phyloP scores from a whole-genome alignment of 2,329 filamentous ascomycete genomes.

The Cephalotrichum gorgonifer region DNA sequence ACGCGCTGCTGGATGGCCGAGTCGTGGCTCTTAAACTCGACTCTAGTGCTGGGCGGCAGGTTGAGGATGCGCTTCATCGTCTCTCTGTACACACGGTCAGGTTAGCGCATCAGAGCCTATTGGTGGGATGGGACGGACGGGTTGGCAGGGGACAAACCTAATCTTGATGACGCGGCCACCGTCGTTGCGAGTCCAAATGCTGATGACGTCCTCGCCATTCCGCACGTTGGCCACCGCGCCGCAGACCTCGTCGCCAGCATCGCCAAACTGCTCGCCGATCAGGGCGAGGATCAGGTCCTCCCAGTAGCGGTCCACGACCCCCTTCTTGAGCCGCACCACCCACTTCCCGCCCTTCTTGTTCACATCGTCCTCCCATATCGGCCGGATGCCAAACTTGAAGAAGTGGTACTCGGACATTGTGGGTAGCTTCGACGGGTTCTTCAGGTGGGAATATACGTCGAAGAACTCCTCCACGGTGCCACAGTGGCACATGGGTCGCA shows the following conservation, averaged over 20 bases:
- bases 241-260: slow-evolving; percentile 88
- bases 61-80: slow-evolving; percentile 84
- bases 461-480: slow-evolving; percentile 85
- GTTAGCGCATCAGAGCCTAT: background rate
- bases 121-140: background rate
- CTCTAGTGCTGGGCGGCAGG: slow-evolving; percentile 78
- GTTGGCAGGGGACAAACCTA: slow-evolving; percentile 51
- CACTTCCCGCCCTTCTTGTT: slow-evolving; percentile 96
- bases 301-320: slow-evolving; percentile 93
- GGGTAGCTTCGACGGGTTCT: slow-evolving; percentile 76
- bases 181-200: slow-evolving; percentile 93
- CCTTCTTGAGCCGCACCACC: slow-evolving; percentile 95
- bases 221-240: slow-evolving; percentile 89
- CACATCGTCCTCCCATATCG: slow-evolving; percentile 97
- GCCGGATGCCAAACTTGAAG: slow-evolving; percentile 91
- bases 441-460: slow-evolving; percentile 78
- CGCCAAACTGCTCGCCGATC: slow-evolving; percentile 86
- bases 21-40: slow-evolving; percentile 94
- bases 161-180: slow-evolving; percentile 94
- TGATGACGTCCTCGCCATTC: slow-evolving; percentile 93
- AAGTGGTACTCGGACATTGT: slow-evolving; percentile 96
- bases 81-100: slow-evolving; percentile 46
- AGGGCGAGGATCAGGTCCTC: slow-evolving; percentile 86
- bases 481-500: slow-evolving; percentile 75
- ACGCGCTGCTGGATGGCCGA: slow-evolving; percentile 88